phyloP scores from a whole-genome alignment of 148 eudicot genomes.

The Camellia granthamiana region DNA sequence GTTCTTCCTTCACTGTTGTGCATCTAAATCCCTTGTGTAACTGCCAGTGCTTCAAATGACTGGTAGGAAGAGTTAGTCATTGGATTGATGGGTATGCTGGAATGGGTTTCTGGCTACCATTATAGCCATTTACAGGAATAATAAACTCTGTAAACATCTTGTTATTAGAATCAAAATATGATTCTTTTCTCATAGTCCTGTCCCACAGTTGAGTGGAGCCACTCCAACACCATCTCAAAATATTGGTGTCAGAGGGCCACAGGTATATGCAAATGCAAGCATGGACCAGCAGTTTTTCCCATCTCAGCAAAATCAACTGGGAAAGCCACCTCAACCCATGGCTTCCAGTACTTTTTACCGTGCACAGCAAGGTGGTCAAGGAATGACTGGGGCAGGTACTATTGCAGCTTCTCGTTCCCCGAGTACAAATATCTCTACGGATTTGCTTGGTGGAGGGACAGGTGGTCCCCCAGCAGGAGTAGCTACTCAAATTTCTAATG shows the following conservation, averaged over 20 bases:
- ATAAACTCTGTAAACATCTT: conserved; percentile 42
- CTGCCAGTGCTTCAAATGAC: conserved; percentile 48
- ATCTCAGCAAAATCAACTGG: conserved; percentile 49
- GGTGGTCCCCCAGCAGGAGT: conserved; percentile 36
- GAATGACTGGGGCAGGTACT: conserved; percentile 41
- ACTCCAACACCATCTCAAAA: conserved; percentile 37
- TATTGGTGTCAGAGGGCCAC: conserved; percentile 42
- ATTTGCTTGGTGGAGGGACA: conserved; percentile 39
- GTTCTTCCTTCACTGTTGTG: conserved; percentile 53
- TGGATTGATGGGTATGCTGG: conserved; percentile 46
- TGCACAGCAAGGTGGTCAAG: conserved; percentile 50
- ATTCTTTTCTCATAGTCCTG: conserved; percentile 54
- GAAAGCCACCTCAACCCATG: conserved; percentile 55
- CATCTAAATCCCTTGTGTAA: conserved; percentile 25
- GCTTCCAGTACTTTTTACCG: conserved; percentile 36
- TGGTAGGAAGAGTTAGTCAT: conserved; percentile 32
- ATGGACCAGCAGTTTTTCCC: conserved; percentile 44
- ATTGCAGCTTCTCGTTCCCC: conserved; percentile 29
- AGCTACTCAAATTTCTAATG: conserved; percentile 33
- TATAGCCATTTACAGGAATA: conserved; percentile 1
- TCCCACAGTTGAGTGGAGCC: conserved; percentile 33
- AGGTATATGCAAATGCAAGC: conserved; percentile 32
- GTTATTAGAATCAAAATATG: conserved; percentile 76
- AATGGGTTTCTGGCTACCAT: conserved; percentile 60
- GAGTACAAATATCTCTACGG: conserved; percentile 30